Conservation (phyloP, 2,329 filamentous ascomycete genomes). For the Penicillium frequentans region DNA sequence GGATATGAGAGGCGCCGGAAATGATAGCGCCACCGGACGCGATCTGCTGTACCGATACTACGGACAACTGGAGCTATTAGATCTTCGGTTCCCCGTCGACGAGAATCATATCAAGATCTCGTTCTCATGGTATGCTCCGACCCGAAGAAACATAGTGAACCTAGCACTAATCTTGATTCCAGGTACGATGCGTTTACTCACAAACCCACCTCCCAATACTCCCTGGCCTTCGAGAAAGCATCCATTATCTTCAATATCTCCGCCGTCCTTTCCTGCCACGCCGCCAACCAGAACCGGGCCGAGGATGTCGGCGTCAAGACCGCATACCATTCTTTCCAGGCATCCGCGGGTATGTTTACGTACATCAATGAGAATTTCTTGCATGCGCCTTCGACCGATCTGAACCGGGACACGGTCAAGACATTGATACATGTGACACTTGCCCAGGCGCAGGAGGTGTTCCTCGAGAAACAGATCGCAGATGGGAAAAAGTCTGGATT, state of each 20-base stretch:
- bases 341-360: conserved; percentile 98
- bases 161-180: conserved; percentile 6
- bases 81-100: conserved; percentile 93
- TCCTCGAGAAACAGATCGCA: conserved; percentile 90
- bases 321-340: conserved; percentile 97
- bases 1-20: conserved; percentile 96
- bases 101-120: conserved; percentile 99
- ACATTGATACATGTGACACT: conserved; percentile 89
- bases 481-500: conserved; percentile 92
- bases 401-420: conserved; percentile 94
- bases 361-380: conserved; percentile 99
- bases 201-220: conserved; percentile 95
- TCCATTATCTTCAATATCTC: conserved; percentile 99
- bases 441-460: conserved; percentile 95
- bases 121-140: conserved; percentile 78
- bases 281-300: conserved; percentile 84
- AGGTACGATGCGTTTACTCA: conserved; percentile 99
- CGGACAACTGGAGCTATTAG: conserved; percentile 90
- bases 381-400: conserved; percentile 92
- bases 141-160: background rate
- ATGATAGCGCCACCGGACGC: conserved; percentile 89
- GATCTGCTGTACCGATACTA: conserved; percentile 97
- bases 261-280: conserved; percentile 92
- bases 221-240: conserved; percentile 94
- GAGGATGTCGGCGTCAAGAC: conserved; percentile 94